Percentiles rank a stretch among this genome's conserved stretches.
These are phyloP conservation scores for Lactifluus rugatus DNA, from an alignment of 768 basidiomycete species.

Conservation along the genomic window DNA sequence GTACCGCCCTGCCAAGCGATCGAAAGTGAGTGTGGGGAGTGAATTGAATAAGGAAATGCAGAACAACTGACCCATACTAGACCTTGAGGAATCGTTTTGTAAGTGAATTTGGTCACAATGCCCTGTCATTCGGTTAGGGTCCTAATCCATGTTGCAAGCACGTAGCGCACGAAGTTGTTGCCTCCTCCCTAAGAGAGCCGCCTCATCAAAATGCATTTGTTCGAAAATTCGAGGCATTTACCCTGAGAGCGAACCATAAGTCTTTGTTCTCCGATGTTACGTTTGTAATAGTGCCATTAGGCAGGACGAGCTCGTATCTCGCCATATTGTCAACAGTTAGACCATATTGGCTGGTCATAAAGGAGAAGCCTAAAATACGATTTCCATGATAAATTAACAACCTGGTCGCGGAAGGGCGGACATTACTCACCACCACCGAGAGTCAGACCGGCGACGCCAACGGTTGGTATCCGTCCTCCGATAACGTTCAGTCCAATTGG, in stretches of 20 bases:
- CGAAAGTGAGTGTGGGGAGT: no score
- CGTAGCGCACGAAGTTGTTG: constrained; percentile 10
- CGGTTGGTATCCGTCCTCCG: constrained; percentile 19
- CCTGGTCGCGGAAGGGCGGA: not conserved
- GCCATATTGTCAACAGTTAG: constrained; percentile 29
- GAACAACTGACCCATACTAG: not conserved
- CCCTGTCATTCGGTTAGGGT: not conserved
- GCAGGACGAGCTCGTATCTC: constrained; percentile 24
- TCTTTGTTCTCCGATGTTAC: constrained; percentile 2
- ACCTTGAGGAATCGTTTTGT: constrained; percentile 1
- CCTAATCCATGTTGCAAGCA: no score
- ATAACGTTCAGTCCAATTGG: constrained; percentile 18
- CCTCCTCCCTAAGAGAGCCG: constrained; percentile 7
- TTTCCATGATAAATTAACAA: not conserved
- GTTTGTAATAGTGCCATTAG: constrained; percentile 21
- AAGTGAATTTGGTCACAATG: constrained; percentile 8
- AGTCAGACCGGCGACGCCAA: constrained; percentile 21
- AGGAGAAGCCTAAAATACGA: constrained; percentile 24
- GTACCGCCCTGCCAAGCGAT: not conserved
- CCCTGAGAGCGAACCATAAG: constrained; percentile 15
- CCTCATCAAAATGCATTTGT: not conserved
- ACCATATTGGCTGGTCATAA: constrained; percentile 12
- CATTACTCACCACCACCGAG: constrained; percentile 21
- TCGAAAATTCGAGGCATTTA: not conserved
- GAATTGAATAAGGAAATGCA: not conserved